Evolutionary conservation across 2,329 filamentous ascomycete genomes (phyloP).

Genomic region (Fusarium equiseti): DNA sequence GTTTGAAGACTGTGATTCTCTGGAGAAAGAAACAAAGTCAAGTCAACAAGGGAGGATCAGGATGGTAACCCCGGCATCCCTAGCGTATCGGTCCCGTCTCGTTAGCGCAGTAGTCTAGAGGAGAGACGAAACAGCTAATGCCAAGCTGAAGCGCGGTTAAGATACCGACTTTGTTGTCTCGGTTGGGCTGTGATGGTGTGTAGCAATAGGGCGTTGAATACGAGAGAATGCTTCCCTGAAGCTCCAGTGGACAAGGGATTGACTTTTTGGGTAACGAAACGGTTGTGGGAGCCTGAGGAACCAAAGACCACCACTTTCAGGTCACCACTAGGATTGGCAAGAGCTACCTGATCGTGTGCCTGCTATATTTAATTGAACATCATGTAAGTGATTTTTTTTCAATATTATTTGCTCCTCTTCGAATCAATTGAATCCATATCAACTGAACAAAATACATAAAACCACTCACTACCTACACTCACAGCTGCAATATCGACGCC

Average conservation of each 20-base stretch:
- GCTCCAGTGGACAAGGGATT: conserved; percentile 17
- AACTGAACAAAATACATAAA: not conserved
- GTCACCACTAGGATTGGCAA: not conserved
- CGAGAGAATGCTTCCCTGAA: conserved; percentile 40
- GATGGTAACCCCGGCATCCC: conserved; percentile 6
- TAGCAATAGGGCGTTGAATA: conserved; percentile 42
- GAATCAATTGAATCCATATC: not conserved
- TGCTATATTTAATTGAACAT: not conserved
- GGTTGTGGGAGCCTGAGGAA: conserved; percentile 31
- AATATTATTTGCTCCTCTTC: not conserved
- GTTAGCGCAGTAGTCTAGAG: conserved; percentile 25
- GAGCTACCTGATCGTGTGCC: not conserved
- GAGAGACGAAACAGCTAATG: conserved; percentile 29
- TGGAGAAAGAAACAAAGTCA: not conserved
- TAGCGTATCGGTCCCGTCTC: conserved; percentile 36
- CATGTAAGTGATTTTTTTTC: not conserved
- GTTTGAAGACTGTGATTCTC: conserved; percentile 10
- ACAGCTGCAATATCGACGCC: not conserved
- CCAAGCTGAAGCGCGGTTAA: conserved; percentile 19
- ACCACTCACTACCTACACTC: not conserved
- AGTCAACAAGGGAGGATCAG: conserved; percentile 19
- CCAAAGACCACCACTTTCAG: not conserved
- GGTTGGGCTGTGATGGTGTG: conserved; percentile 29
- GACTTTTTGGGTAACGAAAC: conserved; percentile 23
- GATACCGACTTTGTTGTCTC: conserved; percentile 30